Percentiles rank a stretch among this genome's conserved stretches.
Evolutionary conservation across 257 asterid species (phyloP).

Genomic region (Catharanthus roseus): DNA sequence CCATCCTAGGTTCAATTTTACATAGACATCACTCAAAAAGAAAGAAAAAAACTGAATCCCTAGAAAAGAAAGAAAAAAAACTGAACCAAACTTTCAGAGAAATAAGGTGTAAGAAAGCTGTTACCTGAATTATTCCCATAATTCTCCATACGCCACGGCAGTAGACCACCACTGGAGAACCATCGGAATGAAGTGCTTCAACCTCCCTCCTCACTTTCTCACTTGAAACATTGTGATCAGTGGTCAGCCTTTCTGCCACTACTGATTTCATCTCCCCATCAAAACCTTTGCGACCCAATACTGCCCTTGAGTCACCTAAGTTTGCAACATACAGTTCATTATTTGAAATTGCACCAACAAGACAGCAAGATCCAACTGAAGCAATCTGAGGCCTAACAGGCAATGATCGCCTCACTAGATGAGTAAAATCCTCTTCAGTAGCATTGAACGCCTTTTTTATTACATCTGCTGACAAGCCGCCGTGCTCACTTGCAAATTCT

Average conservation of each 20-base stretch:
- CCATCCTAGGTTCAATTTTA: background rate
- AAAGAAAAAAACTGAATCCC: background rate
- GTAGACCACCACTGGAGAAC: constrained; percentile 58
- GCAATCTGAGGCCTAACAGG: constrained; percentile 67
- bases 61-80: background rate
- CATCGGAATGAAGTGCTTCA: constrained; percentile 85
- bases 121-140: constrained; percentile 96
- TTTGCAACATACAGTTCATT: constrained; percentile 74
- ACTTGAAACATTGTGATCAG: constrained; percentile 81
- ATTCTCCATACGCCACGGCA: constrained; percentile 98
- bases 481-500: constrained; percentile 84
- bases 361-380: constrained; percentile 86
- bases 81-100: background rate
- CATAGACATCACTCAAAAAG: background rate
- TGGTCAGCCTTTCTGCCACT: constrained; percentile 83
- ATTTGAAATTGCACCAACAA: constrained; percentile 79
- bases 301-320: constrained; percentile 97
- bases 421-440: constrained; percentile 85
- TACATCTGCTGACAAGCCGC: constrained; percentile 79
- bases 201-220: constrained; percentile 89
- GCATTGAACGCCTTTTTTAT: constrained; percentile 82
- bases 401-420: constrained; percentile 62
- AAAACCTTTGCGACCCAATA: constrained; percentile 67
- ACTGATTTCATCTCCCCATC: constrained; percentile 56
- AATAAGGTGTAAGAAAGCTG: background rate